These are phyloP conservation scores for Stentor roeselii DNA, from an alignment of 73 alveolate species.

Conservation along the genomic window DNA sequence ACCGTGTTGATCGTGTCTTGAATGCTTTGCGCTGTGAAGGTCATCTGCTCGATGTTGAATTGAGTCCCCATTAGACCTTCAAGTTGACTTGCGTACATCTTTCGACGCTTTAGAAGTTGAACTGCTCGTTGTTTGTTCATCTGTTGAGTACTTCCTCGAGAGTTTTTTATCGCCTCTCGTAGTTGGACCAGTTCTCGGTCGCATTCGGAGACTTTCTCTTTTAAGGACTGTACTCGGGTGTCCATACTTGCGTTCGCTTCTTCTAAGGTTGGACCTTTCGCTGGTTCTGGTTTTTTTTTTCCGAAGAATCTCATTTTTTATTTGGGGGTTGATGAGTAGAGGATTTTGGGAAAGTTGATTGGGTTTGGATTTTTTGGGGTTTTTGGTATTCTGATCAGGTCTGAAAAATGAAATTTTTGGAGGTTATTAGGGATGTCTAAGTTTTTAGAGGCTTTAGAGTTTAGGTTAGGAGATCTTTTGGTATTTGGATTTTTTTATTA, in stretches of 20 bases:
- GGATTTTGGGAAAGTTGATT: too few relatives aligned
- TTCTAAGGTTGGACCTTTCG: conserved; percentile 14
- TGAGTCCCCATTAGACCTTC: conserved; percentile 49
- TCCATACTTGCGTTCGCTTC: conserved; percentile 20
- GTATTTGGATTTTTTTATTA: too few relatives aligned
- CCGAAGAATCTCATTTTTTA: conserved; percentile 12
- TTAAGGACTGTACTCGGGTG: neutral
- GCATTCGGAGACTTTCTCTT: conserved; percentile 7
- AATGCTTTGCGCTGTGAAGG: conserved; percentile 51
- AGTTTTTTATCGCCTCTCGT: neutral
- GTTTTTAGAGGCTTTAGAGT: too few relatives aligned
- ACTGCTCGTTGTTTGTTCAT: conserved; percentile 40
- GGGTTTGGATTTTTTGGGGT: too few relatives aligned
- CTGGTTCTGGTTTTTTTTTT: neutral
- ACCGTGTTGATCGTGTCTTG: conserved; percentile 53
- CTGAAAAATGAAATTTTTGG: too few relatives aligned
- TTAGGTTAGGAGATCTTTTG: too few relatives aligned
- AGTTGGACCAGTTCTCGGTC: neutral
- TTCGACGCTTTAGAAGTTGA: conserved; percentile 49
- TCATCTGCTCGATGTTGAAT: conserved; percentile 64
- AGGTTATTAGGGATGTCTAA: too few relatives aligned
- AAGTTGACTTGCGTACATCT: conserved; percentile 62
- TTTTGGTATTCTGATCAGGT: too few relatives aligned
- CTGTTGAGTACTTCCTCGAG: neutral
- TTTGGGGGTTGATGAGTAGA: too few relatives aligned